Evolutionary conservation across 2,329 filamentous ascomycete species (phyloP).

Genomic region (Cladophialophora exuberans): DNA sequence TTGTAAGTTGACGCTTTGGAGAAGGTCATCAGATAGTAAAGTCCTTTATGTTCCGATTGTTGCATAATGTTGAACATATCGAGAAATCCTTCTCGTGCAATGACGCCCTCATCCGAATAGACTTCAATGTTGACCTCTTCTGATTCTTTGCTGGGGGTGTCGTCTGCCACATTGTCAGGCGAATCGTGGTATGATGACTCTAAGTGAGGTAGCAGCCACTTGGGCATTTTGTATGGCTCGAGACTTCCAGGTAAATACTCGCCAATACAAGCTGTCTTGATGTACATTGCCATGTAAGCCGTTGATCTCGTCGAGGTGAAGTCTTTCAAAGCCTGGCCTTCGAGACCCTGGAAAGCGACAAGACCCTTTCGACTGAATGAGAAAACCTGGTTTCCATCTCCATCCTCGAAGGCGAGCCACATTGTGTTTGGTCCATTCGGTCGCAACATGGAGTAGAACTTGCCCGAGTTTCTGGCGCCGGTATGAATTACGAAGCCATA

Average conservation of each 20-base stretch:
- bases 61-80: constrained; percentile 45
- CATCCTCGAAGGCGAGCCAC: constrained; percentile 64
- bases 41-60: constrained; percentile 22
- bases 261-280: constrained; percentile 53
- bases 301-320: constrained; percentile 45
- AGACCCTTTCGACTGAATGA: constrained; percentile 61
- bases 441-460: constrained; percentile 63
- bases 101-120: constrained; percentile 42
- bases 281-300: constrained; percentile 60
- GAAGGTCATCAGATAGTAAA: constrained; percentile 9
- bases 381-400: constrained; percentile 58
- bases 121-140: constrained; percentile 44
- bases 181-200: constrained; percentile 28
- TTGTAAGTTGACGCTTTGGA: constrained; percentile 19
- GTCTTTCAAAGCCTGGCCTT: constrained; percentile 42
- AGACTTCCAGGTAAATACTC: constrained; percentile 47
- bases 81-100: constrained; percentile 43
- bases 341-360: constrained; percentile 53
- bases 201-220: constrained; percentile 46
- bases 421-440: constrained; percentile 58
- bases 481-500: constrained; percentile 65
- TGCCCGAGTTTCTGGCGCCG: constrained; percentile 60
- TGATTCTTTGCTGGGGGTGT: constrained; percentile 22
- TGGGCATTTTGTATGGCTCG: constrained; percentile 53
- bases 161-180: constrained; percentile 26